Evolutionary conservation across 306 rosid species (phyloP).

Genomic region (Morella rubra): DNA sequence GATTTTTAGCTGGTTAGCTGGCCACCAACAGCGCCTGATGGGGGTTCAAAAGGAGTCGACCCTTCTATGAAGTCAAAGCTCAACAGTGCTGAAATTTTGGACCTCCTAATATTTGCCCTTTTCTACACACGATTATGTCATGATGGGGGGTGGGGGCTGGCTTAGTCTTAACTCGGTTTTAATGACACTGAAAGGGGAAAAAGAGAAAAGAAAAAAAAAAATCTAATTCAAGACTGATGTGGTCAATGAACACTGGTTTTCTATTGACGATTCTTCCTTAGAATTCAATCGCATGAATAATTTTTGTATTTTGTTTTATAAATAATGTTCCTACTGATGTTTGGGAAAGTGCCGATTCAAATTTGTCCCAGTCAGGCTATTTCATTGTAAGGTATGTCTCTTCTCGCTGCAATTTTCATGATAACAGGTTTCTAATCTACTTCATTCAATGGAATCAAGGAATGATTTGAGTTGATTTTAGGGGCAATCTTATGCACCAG

Average conservation of each 20-base stretch:
- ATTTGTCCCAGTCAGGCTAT: no score
- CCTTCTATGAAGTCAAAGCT: slow-evolving; percentile 16
- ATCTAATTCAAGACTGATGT: neutral
- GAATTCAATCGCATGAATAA: neutral
- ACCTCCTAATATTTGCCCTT: neutral
- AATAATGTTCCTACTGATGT: neutral
- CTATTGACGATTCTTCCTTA: neutral
- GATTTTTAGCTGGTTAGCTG: slow-evolving; percentile 55
- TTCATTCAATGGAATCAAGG: neutral
- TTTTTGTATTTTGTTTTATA: neutral
- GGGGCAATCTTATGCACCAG: neutral
- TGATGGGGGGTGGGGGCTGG: neutral
- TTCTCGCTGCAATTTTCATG: no score
- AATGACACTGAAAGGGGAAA: neutral
- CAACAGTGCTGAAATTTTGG: slow-evolving; percentile 3
- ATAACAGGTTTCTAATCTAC: no score
- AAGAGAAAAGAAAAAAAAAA: no score
- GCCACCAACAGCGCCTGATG: slow-evolving; percentile 13
- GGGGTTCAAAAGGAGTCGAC: slow-evolving; percentile 31
- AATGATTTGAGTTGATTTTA: neutral
- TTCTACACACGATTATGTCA: neutral
- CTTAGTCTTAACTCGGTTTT: slow-evolving; percentile 1
- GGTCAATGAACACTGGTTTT: neutral
- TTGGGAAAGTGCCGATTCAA: no score
- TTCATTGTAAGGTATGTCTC: no score